phyloP scores from a whole-genome alignment of 305 asterid genomes.

The Fraxinus latifolia region DNA sequence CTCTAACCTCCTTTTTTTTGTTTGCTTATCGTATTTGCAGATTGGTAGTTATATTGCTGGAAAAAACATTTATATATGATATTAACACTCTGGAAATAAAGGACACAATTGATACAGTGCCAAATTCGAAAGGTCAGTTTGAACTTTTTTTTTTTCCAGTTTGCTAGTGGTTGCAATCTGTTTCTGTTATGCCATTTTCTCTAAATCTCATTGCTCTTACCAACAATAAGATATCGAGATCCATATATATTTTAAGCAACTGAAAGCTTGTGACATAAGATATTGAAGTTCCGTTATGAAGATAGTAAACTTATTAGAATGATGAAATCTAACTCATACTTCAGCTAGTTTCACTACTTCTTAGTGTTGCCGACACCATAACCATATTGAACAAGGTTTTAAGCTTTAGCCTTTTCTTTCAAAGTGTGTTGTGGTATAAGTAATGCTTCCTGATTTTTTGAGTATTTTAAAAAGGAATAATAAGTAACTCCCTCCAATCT shows the following conservation, averaged over 20 bases:
- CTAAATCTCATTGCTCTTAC: neutral
- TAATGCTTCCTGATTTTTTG: neutral
- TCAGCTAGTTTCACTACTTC: neutral
- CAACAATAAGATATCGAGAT: neutral
- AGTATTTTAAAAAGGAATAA: neutral
- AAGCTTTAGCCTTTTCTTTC: neutral
- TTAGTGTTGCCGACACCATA: neutral
- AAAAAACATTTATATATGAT: slow-evolving; percentile 76
- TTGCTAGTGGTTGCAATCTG: neutral
- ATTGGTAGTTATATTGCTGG: slow-evolving; percentile 72
- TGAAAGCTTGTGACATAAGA: neutral
- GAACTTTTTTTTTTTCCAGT: neutral
- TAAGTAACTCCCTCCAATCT: neutral
- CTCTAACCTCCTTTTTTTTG: neutral
- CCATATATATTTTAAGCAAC: neutral
- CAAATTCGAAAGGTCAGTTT: slow-evolving; percentile 68
- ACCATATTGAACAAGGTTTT: neutral
- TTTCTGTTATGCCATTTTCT: neutral
- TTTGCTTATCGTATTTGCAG: slow-evolving; percentile 43
- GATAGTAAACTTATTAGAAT: neutral
- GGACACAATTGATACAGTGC: slow-evolving; percentile 77
- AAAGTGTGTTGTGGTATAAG: neutral
- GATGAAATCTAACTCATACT: neutral
- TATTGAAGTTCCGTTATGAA: neutral
- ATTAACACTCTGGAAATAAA: slow-evolving; percentile 57